Evolutionary conservation across 441 rosid genomes (phyloP), one percentile per base, ranked within the genome.

Genomic region (Dalechampia spathulata): DNA sequence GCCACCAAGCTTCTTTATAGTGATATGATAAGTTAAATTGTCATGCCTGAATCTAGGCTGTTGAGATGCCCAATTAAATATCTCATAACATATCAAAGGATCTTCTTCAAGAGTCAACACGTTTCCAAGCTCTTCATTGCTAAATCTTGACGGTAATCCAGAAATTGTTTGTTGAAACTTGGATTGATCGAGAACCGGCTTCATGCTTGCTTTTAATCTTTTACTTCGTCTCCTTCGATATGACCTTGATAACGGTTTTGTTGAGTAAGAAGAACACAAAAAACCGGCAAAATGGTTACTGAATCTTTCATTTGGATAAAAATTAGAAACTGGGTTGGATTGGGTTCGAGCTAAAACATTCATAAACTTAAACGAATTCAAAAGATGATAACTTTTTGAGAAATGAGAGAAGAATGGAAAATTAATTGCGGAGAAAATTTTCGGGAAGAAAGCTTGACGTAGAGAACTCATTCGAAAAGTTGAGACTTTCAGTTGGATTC

Each of bases 31-130:
- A 50, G 95, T 74, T 26, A 69, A 80, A 7, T 66, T 67, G 46
- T 76, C 80, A 34, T 88, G 95, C 61, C 76, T 75, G 66, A 91
- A 91, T 63, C 98, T 73, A 2, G 75, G 90, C 61, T 88, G 91
- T 32, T 88, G 93, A 0, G 85, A 76, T 12, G 95, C 86, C 98
- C 96, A 91, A 53, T 77, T 86, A 62, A 79, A 91, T 23, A 91
- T 76, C 74, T 84, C 93, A 57, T 79, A 72, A 70, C 96, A 91
- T 17, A 84, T 73, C n/a, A 86, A 28, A 27, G 96, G 89, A 53
- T 86, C 82, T 47, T 79, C 81, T 70, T 88, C 70, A 15, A 73
- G 67, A 8, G 87, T 76, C 19, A 88, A 65, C 15, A 75, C 80
- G 46, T 81, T 71, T 49, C 63, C 70, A 12, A 91, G 73, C 15